Percentiles rank a stretch among this genome's conserved stretches.
Conservation (phyloP, 2,329 filamentous ascomycete genomes). For the Penicillium sclerotigenum region DNA sequence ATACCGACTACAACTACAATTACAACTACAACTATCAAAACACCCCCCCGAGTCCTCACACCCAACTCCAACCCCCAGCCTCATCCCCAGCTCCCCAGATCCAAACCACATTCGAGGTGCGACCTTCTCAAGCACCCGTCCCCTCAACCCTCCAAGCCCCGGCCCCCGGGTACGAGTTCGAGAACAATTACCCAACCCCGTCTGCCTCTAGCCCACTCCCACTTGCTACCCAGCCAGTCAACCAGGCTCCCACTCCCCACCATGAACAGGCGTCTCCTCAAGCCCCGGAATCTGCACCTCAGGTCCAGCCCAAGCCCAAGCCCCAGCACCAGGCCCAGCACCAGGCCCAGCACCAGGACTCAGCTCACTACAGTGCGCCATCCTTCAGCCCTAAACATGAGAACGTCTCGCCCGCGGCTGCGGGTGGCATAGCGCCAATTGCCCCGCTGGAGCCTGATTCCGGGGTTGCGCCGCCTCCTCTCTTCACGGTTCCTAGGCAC, state of each 20-base stretch:
- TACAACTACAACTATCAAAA: neutral
- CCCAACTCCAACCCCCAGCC: neutral
- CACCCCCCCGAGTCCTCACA: neutral
- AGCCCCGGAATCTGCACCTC: neutral
- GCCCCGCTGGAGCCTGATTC: conserved; percentile 7
- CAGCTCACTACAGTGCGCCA: fast-evolving
- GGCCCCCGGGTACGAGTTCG: neutral
- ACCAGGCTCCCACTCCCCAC: neutral
- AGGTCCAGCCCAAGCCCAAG: no score
- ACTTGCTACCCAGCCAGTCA: neutral
- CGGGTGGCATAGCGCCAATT: conserved; percentile 8
- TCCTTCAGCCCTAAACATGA: neutral
- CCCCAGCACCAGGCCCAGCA: no score
- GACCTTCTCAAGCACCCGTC: neutral
- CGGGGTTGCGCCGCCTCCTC: conserved; percentile 10
- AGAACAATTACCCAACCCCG: neutral
- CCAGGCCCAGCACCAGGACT: neutral
- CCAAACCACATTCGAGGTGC: neutral
- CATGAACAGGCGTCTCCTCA: neutral
- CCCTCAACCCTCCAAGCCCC: neutral
- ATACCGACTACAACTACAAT: neutral
- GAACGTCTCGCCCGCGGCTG: neutral
- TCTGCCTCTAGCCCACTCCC: neutral
- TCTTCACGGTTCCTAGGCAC: neutral
- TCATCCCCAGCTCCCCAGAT: neutral